Evolutionary conservation across 2,329 filamentous ascomycete genomes (phyloP).

Genomic region (Beauveria sp.): DNA sequence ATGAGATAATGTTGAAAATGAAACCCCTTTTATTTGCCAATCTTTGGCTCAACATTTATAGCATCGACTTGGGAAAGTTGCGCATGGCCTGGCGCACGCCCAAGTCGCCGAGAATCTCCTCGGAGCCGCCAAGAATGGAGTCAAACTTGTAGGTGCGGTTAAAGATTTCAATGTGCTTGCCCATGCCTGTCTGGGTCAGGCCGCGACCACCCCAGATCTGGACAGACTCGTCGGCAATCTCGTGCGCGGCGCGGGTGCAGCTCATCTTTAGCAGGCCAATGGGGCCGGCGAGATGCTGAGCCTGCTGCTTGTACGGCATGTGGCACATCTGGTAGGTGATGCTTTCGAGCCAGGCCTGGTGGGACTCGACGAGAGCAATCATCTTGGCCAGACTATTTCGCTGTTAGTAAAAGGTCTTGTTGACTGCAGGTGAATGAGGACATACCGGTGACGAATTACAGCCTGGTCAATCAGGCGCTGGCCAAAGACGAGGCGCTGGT

Average conservation of each 20-base stretch:
- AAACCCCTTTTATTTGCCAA: background rate
- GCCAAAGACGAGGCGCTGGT: slow-evolving; percentile 77
- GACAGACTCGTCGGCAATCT: slow-evolving; percentile 74
- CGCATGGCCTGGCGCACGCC: slow-evolving; percentile 79
- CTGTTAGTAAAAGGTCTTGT: background rate
- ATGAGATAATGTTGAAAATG: background rate
- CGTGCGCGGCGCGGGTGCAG: slow-evolving; percentile 67
- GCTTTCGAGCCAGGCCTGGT: slow-evolving; percentile 77
- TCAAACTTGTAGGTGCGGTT: slow-evolving; percentile 79
- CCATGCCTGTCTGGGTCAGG: slow-evolving; percentile 77
- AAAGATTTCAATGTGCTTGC: slow-evolving; percentile 74
- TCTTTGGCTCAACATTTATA: slow-evolving; percentile 34
- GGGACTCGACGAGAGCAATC: slow-evolving; percentile 74
- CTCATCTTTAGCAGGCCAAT: slow-evolving; percentile 78
- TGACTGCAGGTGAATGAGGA: slow-evolving; percentile 1
- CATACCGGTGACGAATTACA: slow-evolving; percentile 71
- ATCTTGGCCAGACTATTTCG: slow-evolving; percentile 64
- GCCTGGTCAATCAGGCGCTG: slow-evolving; percentile 78
- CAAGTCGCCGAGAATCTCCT: slow-evolving; percentile 74
- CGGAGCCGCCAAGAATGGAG: slow-evolving; percentile 69
- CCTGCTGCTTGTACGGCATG: slow-evolving; percentile 72
- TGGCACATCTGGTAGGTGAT: slow-evolving; percentile 84
- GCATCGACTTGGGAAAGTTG: slow-evolving; percentile 74
- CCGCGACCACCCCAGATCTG: slow-evolving; percentile 82
- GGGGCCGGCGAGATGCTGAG: slow-evolving; percentile 67